These are phyloP conservation scores for Lichtheimia corymbifera DNA, from an alignment of 371 early-diverging fungal genomes.

Conservation along the genomic window DNA sequence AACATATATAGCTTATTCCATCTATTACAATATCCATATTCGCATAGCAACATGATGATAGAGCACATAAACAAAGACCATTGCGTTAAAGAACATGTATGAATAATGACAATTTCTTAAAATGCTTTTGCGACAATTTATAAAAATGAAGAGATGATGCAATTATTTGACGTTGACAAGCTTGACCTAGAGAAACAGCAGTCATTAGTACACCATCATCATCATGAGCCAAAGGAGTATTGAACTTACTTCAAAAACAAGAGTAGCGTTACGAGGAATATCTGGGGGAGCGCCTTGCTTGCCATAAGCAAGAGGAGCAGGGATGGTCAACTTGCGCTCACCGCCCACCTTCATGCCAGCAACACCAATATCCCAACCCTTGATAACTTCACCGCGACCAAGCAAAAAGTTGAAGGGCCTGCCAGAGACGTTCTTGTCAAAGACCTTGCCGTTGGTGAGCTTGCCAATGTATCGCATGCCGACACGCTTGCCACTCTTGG, in stretches of 20 bases:
- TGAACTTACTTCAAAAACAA: conserved; percentile 83
- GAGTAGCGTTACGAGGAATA: conserved; percentile 84
- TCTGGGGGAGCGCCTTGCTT: conserved; percentile 84
- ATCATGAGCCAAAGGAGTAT: neutral
- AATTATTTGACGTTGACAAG: conserved; percentile 26
- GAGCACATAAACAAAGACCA: neutral
- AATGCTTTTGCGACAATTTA: too few species aligned
- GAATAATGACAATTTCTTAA: neutral
- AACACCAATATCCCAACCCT: conserved; percentile 93
- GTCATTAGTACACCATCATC: neutral
- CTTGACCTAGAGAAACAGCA: conserved; percentile 19
- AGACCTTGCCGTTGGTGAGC: conserved; percentile 88
- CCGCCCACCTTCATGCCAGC: conserved; percentile 92
- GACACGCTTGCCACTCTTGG: conserved; percentile 78
- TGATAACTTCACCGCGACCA: conserved; percentile 92
- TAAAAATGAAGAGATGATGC: neutral
- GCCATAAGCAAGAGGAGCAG: conserved; percentile 87
- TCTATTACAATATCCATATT: neutral
- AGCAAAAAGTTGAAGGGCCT: conserved; percentile 89
- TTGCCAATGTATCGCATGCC: conserved; percentile 92
- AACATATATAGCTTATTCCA: too few species aligned
- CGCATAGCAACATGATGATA: neutral
- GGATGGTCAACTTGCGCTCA: conserved; percentile 88
- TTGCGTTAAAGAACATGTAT: neutral
- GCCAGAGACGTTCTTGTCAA: conserved; percentile 91